Base-by-base conservation (phyloP, 495 filamentous ascomycete species). In the Poronia punctata region DNA sequence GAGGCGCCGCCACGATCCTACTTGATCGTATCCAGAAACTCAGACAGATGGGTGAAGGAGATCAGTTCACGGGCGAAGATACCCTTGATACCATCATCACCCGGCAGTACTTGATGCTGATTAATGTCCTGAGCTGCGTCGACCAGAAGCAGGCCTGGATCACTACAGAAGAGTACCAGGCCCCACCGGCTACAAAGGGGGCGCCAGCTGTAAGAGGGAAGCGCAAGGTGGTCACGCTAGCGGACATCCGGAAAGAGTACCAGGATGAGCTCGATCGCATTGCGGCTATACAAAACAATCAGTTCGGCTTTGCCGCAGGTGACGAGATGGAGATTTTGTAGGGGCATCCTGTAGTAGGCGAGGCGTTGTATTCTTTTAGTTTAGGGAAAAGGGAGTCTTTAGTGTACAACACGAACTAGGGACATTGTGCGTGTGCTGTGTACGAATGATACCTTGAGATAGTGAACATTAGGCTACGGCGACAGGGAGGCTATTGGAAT, bases 51-150 rank as follows among this genome's bases (percentile, higher is more conserved):
- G 67, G 66, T 15, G 43, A 74, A 60, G 55, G 67, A 56, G 56
- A 76, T 35, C 68, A 52, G 41, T 59, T 56, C 44, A 57, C 64
- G 37, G 61, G 70, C 33, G 60, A 72, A 26, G 72, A 79, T 50
- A 64, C 72, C 26, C 58, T 71, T 7, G 70, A 75, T 37, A 71
- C 75, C 11, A 69, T 67, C n/a, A 72, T 78, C 44, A 77, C 66
- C 45, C 75, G 66, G 61, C 80, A 82, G 48, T 90, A 95, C 44
- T 57, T 96, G 7, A 74, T 82, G 40, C 69, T 97, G 25, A 89
- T 97, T 65, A 97, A 98, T 56, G 76, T 85, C 3, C 65, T 98
- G 48, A 79, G 77, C 34, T 92, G 85, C 43, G 86, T 95, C n/a
- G 75, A 81, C 24, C 67, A 79, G 46, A 79, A 84, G 48, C 80